Evolutionary conservation across 352 stramenopile species (phyloP), one percentile per base, ranked within the genome.

Genomic region (Phytophthora syringae): DNA sequence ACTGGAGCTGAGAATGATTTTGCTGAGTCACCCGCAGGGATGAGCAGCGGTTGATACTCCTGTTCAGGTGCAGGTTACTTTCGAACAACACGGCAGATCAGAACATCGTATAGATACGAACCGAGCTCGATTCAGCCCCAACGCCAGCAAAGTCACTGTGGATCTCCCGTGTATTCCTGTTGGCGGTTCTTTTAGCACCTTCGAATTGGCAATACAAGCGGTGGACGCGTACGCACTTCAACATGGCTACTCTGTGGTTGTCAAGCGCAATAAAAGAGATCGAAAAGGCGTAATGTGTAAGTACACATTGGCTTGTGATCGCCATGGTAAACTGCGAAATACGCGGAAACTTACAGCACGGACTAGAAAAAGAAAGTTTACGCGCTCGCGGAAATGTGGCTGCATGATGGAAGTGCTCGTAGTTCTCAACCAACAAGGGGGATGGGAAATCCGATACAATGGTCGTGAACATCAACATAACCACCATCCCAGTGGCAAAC

Each of bases 401-500:
- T 52, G 45, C 11, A 39, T 2, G 27, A 40, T 20, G 25, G 27
- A 32, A 32, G 27, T 9, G 9, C 27, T 52, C 7, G 1, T 52
- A 2, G 5, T 40, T 25, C 12, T 52, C 5, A 40, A 39, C 20
- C 5, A n/a, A 20, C 6, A 39, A 18, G 25, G 16, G 2, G 21
- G 24, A n/a, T 52, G 45, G 25, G 27, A 39, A 40, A 27, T 52
- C 10, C 0, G 16, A 5, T 52, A 40, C 25, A 52, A 52, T 25
- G 25, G 45, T 25, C 25, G 45, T 52, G 25, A 39, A 52, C 24
- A 40, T 16, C 5, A 7, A 40, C 45, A 52, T 7, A 52, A 52
- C 27, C 45, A 52, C 15, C 25, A 25, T 11, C 11, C 27, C 5
- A 52, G 45, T 40, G 7, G 12, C 2, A 39, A 52, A 27, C 25